phyloP scores from a whole-genome alignment of 176 grass and related monocot genomes.

The Eragrostis curvula region DNA sequence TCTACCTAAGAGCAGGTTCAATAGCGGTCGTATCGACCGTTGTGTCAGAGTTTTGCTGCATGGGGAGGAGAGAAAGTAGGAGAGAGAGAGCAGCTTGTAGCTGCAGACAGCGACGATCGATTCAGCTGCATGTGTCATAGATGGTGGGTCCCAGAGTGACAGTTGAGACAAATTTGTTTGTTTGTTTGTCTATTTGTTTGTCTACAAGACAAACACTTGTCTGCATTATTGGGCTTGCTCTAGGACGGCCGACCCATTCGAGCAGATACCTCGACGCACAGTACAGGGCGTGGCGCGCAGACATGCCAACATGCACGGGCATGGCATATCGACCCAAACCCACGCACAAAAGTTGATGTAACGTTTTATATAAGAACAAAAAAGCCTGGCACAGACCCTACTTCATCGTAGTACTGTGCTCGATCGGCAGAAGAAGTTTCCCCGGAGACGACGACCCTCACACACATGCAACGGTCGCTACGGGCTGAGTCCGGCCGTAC shows the following conservation, averaged over 20 bases:
- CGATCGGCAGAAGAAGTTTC: neutral
- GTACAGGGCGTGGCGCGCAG: neutral
- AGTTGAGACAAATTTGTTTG: too few relatives aligned
- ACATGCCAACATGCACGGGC: neutral
- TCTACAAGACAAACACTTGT: too few relatives aligned
- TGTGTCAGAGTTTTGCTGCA: too few relatives aligned
- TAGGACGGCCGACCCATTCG: neutral
- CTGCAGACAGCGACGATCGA: too few relatives aligned
- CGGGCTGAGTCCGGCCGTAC: conserved; percentile 8
- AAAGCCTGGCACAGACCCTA: neutral
- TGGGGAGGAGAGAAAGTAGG: too few relatives aligned
- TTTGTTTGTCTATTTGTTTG: too few relatives aligned
- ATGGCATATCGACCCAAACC: neutral
- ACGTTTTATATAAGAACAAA: neutral
- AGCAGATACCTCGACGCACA: neutral
- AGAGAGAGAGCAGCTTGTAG: too few relatives aligned
- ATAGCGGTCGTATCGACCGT: too few relatives aligned
- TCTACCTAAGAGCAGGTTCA: neutral
- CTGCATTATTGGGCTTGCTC: too few relatives aligned
- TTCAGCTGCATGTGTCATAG: too few relatives aligned
- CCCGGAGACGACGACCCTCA: neutral
- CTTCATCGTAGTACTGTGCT: too few relatives aligned
- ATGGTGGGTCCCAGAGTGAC: too few relatives aligned
- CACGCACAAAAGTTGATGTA: neutral
- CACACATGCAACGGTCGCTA: neutral